A percentile compares a stretch with the other conserved stretches of the same genome.
phyloP scores from a whole-genome alignment of 2,329 filamentous ascomycete species.

The Botrytis squamosa region DNA sequence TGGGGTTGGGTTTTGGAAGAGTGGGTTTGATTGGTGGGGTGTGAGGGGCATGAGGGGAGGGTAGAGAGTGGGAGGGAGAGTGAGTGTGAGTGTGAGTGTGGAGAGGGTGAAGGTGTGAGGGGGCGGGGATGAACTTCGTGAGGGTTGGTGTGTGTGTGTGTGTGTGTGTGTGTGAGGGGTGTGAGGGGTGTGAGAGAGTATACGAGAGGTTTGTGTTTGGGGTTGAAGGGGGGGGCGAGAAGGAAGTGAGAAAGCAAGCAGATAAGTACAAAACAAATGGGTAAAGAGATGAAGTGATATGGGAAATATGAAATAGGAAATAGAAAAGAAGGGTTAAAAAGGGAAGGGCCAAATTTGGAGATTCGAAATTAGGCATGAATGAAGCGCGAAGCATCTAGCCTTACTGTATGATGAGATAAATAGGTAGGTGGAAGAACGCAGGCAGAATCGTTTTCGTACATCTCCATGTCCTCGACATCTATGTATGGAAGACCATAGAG shows the following conservation, averaged over 20 bases:
- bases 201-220: not conserved
- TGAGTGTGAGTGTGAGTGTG: too few relatives aligned
- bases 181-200: not conserved
- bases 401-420: not conserved
- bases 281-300: not conserved
- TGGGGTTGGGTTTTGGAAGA: not conserved
- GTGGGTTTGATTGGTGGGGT: not conserved
- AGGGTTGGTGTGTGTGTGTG: not conserved
- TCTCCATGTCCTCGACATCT: not conserved
- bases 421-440: not conserved
- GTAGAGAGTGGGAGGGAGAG: not conserved
- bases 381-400: not conserved
- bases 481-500: not conserved
- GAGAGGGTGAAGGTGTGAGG: not conserved
- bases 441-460: not conserved
- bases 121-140: not conserved
- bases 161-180: not conserved
- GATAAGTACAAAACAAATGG: not conserved
- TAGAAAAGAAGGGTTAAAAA: not conserved
- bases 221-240: not conserved
- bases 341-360: fast-evolving
- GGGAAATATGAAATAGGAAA: not conserved
- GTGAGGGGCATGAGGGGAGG: not conserved
- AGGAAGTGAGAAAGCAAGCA: not conserved
- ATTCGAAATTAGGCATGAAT: not conserved